These are phyloP conservation scores for Delonix regia DNA, from an alignment of 306 rosid species.

Conservation along the genomic window DNA sequence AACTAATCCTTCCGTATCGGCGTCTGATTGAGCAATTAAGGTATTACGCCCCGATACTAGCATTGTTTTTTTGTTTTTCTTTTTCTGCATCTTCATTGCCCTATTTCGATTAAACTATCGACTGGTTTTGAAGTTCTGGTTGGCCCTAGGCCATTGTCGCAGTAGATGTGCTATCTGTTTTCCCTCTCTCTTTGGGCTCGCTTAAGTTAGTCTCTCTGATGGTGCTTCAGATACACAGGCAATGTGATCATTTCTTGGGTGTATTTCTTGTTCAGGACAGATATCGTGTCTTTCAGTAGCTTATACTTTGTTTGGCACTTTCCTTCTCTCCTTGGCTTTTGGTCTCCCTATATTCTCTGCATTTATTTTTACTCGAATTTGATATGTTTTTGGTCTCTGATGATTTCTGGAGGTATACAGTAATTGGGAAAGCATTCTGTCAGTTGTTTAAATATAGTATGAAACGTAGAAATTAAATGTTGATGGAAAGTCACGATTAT, in stretches of 20 bases:
- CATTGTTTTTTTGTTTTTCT: no score
- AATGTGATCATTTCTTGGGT: not conserved
- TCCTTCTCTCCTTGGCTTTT: not conserved
- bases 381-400: not conserved
- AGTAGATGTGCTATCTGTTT: not conserved
- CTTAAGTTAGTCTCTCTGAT: not conserved
- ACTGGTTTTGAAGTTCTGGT: not conserved
- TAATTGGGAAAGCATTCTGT: not conserved
- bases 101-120: not conserved
- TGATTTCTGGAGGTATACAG: not conserved
- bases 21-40: not conserved
- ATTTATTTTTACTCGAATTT: not conserved
- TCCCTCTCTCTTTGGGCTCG: not conserved
- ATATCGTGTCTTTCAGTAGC: not conserved
- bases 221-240: not conserved
- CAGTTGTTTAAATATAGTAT: not conserved
- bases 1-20: not conserved
- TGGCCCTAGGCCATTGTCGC: not conserved
- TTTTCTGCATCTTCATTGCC: not conserved
- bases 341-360: not conserved
- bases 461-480: not conserved
- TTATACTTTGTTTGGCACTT: not conserved
- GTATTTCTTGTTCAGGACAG: not conserved
- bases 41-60: not conserved
- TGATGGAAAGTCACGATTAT: not conserved